phyloP scores from a whole-genome alignment of 345 rosid species.

The Litchi chinensis region DNA sequence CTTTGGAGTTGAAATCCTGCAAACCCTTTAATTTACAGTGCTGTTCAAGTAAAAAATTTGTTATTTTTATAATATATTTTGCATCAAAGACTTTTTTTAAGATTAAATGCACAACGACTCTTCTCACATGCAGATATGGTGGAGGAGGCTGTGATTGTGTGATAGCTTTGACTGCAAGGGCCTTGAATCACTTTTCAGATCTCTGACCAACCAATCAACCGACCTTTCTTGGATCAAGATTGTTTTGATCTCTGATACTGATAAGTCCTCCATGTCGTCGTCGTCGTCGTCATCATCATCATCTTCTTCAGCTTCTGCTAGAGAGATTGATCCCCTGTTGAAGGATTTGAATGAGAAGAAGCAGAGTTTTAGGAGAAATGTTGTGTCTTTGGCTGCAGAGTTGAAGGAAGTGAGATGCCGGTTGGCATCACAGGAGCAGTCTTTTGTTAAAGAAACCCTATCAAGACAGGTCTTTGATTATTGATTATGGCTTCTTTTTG shows the following conservation, averaged over 20 bases:
- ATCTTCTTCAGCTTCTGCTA: slow-evolving; percentile 21
- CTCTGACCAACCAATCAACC: background rate
- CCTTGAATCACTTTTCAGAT: slow-evolving; percentile 11
- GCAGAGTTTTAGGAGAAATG: slow-evolving; percentile 77
- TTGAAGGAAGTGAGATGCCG: slow-evolving; percentile 79
- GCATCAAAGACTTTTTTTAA: background rate
- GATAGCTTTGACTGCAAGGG: slow-evolving; percentile 27
- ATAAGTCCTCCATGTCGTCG: slow-evolving; percentile 21
- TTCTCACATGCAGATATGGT: slow-evolving; percentile 50
- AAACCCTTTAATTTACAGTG: background rate
- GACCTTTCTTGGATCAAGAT: slow-evolving; percentile 12
- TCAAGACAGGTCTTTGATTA: slow-evolving; percentile 59
- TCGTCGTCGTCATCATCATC: slow-evolving; percentile 26
- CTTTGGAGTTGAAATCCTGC: slow-evolving; percentile 13
- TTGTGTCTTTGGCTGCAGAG: slow-evolving; percentile 83
- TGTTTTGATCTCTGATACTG: slow-evolving; percentile 34
- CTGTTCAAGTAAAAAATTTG: background rate
- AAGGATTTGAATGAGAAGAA: slow-evolving; percentile 93
- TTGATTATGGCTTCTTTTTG: slow-evolving; percentile 7
- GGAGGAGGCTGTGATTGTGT: background rate
- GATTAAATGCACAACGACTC: slow-evolving; percentile 36
- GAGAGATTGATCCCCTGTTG: slow-evolving; percentile 76
- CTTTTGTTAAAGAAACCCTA: slow-evolving; percentile 65
- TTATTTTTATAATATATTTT: background rate
- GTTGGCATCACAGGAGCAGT: slow-evolving; percentile 66